These are phyloP conservation scores for Globisporangium barbulae DNA, from an alignment of 352 stramenopile species.

Conservation along the genomic window DNA sequence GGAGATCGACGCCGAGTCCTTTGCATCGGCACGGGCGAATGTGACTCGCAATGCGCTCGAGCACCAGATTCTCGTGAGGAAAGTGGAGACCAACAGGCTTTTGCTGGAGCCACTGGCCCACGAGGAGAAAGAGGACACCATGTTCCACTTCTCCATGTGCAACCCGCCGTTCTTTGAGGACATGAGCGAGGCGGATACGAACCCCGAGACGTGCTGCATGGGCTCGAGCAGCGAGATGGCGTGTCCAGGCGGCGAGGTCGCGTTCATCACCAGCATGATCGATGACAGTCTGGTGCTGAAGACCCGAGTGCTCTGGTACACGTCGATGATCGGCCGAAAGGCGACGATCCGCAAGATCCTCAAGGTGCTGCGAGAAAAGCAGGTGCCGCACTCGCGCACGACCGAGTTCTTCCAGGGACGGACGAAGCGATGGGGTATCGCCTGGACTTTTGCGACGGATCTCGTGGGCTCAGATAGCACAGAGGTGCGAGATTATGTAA, in stretches of 20 bases:
- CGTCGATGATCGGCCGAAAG: conserved; percentile 93
- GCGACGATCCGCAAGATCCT: conserved; percentile 89
- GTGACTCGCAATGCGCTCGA: conserved; percentile 86
- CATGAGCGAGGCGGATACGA: conserved; percentile 72
- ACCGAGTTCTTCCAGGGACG: conserved; percentile 95
- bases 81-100: conserved; percentile 36
- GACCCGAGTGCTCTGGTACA: conserved; percentile 90
- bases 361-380: conserved; percentile 65
- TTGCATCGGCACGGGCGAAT: conserved; percentile 82
- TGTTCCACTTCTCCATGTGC: conserved; percentile 94
- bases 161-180: conserved; percentile 96
- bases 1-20: conserved; percentile 91
- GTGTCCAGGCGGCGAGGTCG: conserved; percentile 90
- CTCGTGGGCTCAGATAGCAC: conserved; percentile 20
- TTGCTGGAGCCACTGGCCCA: conserved; percentile 46
- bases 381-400: conserved; percentile 74
- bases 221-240: conserved; percentile 82
- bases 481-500: conserved; percentile 26
- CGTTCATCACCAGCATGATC: conserved; percentile 93
- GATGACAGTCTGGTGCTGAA: conserved; percentile 82
- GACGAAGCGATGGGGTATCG: conserved; percentile 92
- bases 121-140: conserved; percentile 8
- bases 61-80: conserved; percentile 50
- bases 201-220: conserved; percentile 70
- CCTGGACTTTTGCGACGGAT: conserved; percentile 82